Base-by-base conservation (phyloP, 2,329 filamentous ascomycete genomes). In the Ceratocystis eucalypticola region DNA sequence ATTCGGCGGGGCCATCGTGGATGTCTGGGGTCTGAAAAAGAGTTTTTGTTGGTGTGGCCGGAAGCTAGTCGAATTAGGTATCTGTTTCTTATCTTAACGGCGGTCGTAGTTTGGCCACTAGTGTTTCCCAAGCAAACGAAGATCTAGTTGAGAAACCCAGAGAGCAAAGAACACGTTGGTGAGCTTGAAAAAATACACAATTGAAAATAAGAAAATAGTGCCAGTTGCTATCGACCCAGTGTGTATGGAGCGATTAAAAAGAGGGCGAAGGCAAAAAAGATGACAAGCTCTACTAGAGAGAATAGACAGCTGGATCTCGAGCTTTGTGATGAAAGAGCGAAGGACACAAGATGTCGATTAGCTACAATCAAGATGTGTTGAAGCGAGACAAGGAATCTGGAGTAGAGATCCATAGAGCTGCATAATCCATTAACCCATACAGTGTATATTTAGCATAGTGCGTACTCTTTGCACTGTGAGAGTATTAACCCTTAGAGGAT, bases 1-100 rank as follows among this genome's bases (percentile, higher is more conserved):
- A 41, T 61, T 57, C n/a, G 68, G 64, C 53, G 68, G 67, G 22
- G 68, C 67, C 68, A 69, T 69, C 30, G 15, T 66, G 33, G 25
- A 8, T 46, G 20, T 28, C 37, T 46, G 28, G 30, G 28, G 25
- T 37, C 5, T 37, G 55, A n/a, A 59, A 5, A n/a, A 7, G 17
- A 15, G 25, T 20, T 59, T 30, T 7, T 28, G 30, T 30, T 17
- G 55, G 3, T 8, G 28, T 10, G 55, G 7, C 33, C 30, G 28
- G 20, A n/a, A 59, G 37, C 37, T 41, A 28, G 55, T 33, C 22
- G 15, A 8, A 30, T 28, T 30, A n/a, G 55, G 17, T n/a, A 30
- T 59, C 15, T 37, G 17, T 59, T 17, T 59, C 55, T 37, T 59
- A 30, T 59, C 33, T 37, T 8, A 28, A 17, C 28, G 30, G 33